A percentile compares a stretch with the other conserved stretches of the same genome.
Conservation (phyloP, 805 yeast genomes). For the Teunomyces gatunensis region DNA sequence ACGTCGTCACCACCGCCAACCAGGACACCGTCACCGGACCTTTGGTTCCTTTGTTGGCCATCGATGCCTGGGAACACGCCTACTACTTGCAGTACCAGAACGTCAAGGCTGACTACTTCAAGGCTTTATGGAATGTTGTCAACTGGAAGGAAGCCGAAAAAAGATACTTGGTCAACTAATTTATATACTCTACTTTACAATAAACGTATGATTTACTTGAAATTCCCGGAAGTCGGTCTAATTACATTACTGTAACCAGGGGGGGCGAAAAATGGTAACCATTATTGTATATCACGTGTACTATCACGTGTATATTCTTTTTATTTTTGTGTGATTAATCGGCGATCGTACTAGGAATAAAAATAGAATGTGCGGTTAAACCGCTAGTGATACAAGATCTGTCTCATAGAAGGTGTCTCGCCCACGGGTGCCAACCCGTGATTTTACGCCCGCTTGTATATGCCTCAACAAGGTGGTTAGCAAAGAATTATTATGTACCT, state of each 20-base stretch:
- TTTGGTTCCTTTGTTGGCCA: slow-evolving; percentile 75
- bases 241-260: no score
- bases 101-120: slow-evolving; percentile 87
- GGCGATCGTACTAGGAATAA: no score
- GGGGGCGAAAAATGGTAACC: no score
- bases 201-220: background rate
- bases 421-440: background rate
- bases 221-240: no score
- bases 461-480: background rate
- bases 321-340: no score
- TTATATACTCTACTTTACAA: background rate
- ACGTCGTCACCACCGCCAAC: slow-evolving; percentile 77
- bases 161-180: slow-evolving; percentile 42
- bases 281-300: background rate
- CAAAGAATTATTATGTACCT: background rate
- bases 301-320: no score
- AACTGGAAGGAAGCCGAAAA: slow-evolving; percentile 90
- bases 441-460: background rate
- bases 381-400: background rate
- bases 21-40: slow-evolving; percentile 81
- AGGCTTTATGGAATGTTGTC: slow-evolving; percentile 90
- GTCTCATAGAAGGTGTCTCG: background rate
- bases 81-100: slow-evolving; percentile 91
- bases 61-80: slow-evolving; percentile 97
- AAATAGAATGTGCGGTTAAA: background rate